phyloP scores from a whole-genome alignment of 331 rosid genomes.

The Quercus lobata region DNA sequence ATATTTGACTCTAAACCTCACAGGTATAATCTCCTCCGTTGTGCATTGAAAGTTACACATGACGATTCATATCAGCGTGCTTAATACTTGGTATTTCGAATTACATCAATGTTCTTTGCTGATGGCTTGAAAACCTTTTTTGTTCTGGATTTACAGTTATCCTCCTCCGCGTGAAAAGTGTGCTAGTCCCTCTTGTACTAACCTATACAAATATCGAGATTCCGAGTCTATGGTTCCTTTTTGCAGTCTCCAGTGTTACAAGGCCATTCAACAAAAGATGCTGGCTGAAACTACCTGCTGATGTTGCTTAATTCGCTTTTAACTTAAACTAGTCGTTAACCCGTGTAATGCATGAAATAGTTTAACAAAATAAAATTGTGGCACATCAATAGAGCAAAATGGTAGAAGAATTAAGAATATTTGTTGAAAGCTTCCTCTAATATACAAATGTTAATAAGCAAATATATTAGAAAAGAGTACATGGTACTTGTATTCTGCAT shows the following conservation, averaged over 20 bases:
- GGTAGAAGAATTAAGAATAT: too few relatives aligned
- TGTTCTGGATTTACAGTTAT: slow-evolving; percentile 45
- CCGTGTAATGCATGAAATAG: too few relatives aligned
- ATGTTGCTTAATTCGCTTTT: slow-evolving; percentile 12
- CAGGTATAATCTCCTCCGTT: slow-evolving; percentile 46
- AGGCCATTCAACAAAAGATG: slow-evolving; percentile 41
- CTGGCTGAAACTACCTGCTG: slow-evolving; percentile 28
- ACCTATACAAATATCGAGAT: slow-evolving; percentile 70
- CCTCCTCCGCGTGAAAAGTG: slow-evolving; percentile 80
- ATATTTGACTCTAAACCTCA: slow-evolving; percentile 49
- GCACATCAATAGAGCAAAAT: too few relatives aligned
- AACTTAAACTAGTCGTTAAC: background rate
- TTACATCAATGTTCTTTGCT: background rate
- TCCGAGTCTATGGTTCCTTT: slow-evolving; percentile 75
- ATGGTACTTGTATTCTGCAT: too few relatives aligned
- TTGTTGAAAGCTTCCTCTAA: too few relatives aligned
- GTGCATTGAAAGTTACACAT: background rate
- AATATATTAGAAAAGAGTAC: too few relatives aligned
- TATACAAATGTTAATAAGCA: too few relatives aligned
- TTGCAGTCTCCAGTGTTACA: slow-evolving; percentile 82
- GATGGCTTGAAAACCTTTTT: slow-evolving; percentile 6
- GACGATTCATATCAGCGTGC: background rate
- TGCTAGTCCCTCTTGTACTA: slow-evolving; percentile 63
- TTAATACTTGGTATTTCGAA: background rate
- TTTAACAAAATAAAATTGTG: too few relatives aligned